Conservation (phyloP, 2,329 filamentous ascomycete genomes). For the Fusarium sulawesiense region DNA sequence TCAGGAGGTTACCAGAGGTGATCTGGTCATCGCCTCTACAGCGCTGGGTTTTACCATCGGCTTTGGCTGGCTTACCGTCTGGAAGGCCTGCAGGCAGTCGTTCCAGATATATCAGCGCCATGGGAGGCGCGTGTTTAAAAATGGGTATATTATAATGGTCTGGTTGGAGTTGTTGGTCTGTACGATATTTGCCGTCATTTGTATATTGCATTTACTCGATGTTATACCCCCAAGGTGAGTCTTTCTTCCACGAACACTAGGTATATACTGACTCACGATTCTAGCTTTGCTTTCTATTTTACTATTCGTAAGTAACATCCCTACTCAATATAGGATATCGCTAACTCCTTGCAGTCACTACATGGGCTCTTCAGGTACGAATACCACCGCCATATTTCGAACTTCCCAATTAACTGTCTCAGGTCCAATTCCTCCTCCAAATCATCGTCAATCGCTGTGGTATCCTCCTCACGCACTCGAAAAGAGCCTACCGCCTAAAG, state of each 20-base stretch:
- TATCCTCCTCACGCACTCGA: slow-evolving; percentile 40
- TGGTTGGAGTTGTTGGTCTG: slow-evolving; percentile 60
- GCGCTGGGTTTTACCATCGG: slow-evolving; percentile 56
- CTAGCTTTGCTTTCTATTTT: slow-evolving; percentile 47
- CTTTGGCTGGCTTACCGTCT: slow-evolving; percentile 55
- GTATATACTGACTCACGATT: neutral
- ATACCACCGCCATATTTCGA: neutral
- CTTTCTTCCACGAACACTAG: neutral
- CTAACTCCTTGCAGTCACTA: slow-evolving; percentile 37
- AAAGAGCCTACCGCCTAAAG: slow-evolving; percentile 36
- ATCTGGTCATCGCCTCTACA: slow-evolving; percentile 46
- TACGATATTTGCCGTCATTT: slow-evolving; percentile 55
- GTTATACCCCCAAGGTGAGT: slow-evolving; percentile 45
- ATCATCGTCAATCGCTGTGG: slow-evolving; percentile 46
- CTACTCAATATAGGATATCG: fast-evolving
- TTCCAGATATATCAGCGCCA: slow-evolving; percentile 50
- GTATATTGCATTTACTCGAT: slow-evolving; percentile 41
- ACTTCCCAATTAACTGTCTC: neutral
- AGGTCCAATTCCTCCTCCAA: slow-evolving; percentile 44
- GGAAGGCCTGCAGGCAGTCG: slow-evolving; percentile 53
- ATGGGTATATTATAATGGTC: slow-evolving; percentile 60
- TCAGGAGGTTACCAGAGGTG: slow-evolving; percentile 37
- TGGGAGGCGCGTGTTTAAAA: slow-evolving; percentile 48
- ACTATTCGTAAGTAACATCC: slow-evolving; percentile 37
- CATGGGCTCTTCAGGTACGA: slow-evolving; percentile 45